Evolutionary conservation across 345 rosid species (phyloP), one percentile per base, ranked within the genome.

Genomic region (Rubroshorea leprosula): DNA sequence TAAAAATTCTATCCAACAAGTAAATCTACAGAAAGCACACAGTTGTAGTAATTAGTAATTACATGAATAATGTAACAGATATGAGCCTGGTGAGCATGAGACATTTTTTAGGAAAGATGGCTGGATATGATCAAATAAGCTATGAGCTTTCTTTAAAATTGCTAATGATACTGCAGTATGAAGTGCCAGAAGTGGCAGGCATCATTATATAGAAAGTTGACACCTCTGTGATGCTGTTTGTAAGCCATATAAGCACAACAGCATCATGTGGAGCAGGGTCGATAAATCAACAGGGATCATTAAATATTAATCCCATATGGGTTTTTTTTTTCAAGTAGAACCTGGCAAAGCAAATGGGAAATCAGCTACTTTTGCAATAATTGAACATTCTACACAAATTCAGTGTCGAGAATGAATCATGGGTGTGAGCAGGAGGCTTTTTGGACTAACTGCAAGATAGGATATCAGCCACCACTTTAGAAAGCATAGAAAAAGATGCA

Each of bases 361-460:
- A 44, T 2, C 16, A 11, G 5, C 45, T 44, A 35, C 41, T 44
- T 9, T 2, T 5, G 1, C 5, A 44, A 44, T 5, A 44, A 13
- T 16, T 44, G 16, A 44, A n/a, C 47, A 16, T 44, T 44, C 47
- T 44, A 44, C 47, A 44, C 18, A 44, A 44, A 10, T 44, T 44
- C 47, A 44, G 47, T 16, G 4, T 15, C 18, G 17, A 44, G 47
- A 44, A 44, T n/a, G 14, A 44, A 44, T 44, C 3, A 14, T 13
- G 5, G 16, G 17, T 44, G 18, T 2, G 17, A 16, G 16, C 17
- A 2, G 47, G 47, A 44, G 47, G 47, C 3, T 14, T 44, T 4
- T 44, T 44, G 47, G 47, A 44, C 14, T 44, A 14, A 44, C 47
- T 44, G 47, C 47, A 44, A 44, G 47, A 44, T n/a, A 44, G 10